Conservation (phyloP, 495 filamentous ascomycete genomes). For the Achaetomiella virescens region DNA sequence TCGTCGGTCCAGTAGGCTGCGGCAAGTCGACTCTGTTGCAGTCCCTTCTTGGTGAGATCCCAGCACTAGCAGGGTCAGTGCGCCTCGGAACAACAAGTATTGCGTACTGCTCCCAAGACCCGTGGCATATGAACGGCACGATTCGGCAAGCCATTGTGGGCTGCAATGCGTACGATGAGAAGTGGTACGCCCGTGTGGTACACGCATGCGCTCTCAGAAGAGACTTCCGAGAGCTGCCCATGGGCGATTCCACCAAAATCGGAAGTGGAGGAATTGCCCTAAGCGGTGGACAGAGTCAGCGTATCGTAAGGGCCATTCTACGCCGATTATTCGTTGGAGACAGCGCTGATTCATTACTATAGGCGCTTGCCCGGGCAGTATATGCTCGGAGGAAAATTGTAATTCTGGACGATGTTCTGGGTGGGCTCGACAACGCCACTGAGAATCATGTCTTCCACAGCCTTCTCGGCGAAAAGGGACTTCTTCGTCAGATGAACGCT, state of each 20-base stretch:
- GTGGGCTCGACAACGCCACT: conserved; percentile 53
- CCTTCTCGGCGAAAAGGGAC: conserved; percentile 41
- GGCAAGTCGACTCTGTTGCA: conserved; percentile 57
- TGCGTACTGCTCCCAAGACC: conserved; percentile 29
- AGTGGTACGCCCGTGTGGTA: conserved; percentile 38
- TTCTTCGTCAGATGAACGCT: conserved; percentile 38
- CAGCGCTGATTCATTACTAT: not conserved
- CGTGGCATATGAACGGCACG: conserved; percentile 34
- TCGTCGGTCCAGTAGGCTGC: conserved; percentile 55
- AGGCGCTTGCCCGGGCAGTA: conserved; percentile 20
- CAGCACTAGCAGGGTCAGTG: conserved; percentile 31
- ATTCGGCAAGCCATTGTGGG: conserved; percentile 35
- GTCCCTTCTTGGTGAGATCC: conserved; percentile 52
- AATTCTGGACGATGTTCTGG: conserved; percentile 28
- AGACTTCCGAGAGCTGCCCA: conserved; percentile 31
- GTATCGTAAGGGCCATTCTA: conserved; percentile 21
- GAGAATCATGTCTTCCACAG: conserved; percentile 53
- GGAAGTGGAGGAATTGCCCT: conserved; percentile 33
- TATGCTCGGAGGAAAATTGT: conserved; percentile 20
- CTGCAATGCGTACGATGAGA: conserved; percentile 20
- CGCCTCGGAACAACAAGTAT: conserved; percentile 19
- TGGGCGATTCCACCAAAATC: conserved; percentile 30
- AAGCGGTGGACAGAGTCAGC: conserved; percentile 36
- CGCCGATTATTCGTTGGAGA: not conserved
- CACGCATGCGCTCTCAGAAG: conserved; percentile 30